phyloP scores from a whole-genome alignment of 2,329 filamentous ascomycete species.

The Stagonosporopsis vannaccii region DNA sequence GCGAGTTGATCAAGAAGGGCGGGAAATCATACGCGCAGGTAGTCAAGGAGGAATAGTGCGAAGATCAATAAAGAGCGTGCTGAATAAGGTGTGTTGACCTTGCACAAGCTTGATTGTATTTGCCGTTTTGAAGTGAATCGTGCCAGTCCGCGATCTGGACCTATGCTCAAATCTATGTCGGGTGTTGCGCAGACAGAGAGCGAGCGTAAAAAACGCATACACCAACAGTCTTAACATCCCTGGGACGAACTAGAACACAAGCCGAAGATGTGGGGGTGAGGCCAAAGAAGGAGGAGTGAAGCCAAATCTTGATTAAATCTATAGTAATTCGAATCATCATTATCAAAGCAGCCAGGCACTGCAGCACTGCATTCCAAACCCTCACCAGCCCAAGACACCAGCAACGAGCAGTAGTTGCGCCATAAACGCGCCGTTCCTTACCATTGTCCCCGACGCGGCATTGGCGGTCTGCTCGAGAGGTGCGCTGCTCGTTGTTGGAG shows the following conservation, averaged over 20 bases:
- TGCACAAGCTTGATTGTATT: too few species aligned
- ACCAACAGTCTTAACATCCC: not conserved
- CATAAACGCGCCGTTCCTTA: not conserved
- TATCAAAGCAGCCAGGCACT: not conserved
- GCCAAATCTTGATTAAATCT: too few species aligned
- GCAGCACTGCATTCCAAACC: not conserved
- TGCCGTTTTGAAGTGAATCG: too few species aligned
- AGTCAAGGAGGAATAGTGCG: slow-evolving; percentile 21
- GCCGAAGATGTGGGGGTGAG: too few species aligned
- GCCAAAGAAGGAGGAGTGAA: too few species aligned
- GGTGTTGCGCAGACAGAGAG: too few species aligned
- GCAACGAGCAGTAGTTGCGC: not conserved
- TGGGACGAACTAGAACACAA: too few species aligned
- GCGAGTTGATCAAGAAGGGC: slow-evolving; percentile 45
- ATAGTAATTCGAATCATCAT: not conserved
- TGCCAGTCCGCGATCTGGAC: too few species aligned
- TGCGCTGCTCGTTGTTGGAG: slow-evolving; percentile 12
- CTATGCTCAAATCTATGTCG: too few species aligned
- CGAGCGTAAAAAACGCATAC: too few species aligned
- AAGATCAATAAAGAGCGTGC: too few species aligned
- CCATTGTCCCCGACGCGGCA: slow-evolving; percentile 8
- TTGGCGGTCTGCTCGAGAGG: slow-evolving; percentile 23
- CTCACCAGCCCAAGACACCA: slow-evolving; percentile 11
- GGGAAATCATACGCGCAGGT: slow-evolving; percentile 33
- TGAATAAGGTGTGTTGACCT: too few species aligned